Evolutionary conservation across 805 yeast species (phyloP).

Genomic region (Spencermartinsiella europaea): DNA sequence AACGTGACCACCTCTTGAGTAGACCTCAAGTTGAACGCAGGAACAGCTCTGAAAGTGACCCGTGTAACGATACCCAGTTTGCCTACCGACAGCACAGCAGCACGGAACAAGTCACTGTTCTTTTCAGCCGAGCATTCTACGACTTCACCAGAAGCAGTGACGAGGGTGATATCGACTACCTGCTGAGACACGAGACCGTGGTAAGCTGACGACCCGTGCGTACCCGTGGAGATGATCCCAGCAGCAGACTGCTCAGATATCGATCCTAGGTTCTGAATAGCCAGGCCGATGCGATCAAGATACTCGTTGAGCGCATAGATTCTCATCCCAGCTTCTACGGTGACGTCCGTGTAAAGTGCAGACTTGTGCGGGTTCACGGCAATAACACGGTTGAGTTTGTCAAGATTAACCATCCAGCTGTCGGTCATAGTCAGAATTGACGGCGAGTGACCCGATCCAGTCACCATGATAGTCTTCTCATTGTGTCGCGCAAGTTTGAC

Average conservation of each 20-base stretch:
- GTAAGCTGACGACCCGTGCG: slow-evolving; percentile 91
- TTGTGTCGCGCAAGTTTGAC: slow-evolving; percentile 58
- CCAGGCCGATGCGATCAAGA: slow-evolving; percentile 59
- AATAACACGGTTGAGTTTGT: slow-evolving; percentile 59
- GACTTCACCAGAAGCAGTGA: slow-evolving; percentile 71
- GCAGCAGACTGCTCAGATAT: slow-evolving; percentile 91
- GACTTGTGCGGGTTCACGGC: slow-evolving; percentile 16
- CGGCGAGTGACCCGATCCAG: slow-evolving; percentile 95
- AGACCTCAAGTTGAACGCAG: slow-evolving; percentile 74
- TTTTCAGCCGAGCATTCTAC: slow-evolving; percentile 62
- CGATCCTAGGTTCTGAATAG: slow-evolving; percentile 88
- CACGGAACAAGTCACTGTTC: slow-evolving; percentile 63
- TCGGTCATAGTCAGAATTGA: slow-evolving; percentile 81
- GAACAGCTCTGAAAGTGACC: slow-evolving; percentile 80
- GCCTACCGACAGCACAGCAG: slow-evolving; percentile 81
- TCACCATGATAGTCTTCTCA: slow-evolving; percentile 67
- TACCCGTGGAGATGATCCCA: slow-evolving; percentile 94
- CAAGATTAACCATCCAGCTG: slow-evolving; percentile 86
- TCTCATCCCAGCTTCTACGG: slow-evolving; percentile 92
- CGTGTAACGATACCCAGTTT: slow-evolving; percentile 85
- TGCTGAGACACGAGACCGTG: slow-evolving; percentile 91
- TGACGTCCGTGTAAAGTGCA: slow-evolving; percentile 65
- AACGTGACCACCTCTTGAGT: slow-evolving; percentile 77
- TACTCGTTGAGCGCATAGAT: slow-evolving; percentile 66
- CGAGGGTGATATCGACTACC: slow-evolving; percentile 68